These are phyloP conservation scores for Penicillium thymicola DNA, from an alignment of 2,329 filamentous ascomycete species.

Conservation along the genomic window DNA sequence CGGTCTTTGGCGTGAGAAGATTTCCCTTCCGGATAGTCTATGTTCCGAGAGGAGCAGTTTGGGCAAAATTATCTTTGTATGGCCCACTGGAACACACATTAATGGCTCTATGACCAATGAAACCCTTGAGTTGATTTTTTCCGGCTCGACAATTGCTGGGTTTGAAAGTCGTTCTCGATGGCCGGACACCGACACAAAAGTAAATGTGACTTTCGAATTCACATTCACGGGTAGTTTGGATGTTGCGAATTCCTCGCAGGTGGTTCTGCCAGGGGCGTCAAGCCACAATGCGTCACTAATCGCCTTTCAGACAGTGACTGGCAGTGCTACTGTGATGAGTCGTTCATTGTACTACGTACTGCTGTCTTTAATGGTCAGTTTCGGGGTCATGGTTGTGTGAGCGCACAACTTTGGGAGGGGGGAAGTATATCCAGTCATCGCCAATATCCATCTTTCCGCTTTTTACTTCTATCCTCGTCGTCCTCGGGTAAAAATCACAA, in stretches of 20 bases:
- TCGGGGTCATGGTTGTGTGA: neutral
- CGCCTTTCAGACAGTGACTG: conserved; percentile 2
- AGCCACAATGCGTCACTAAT: conserved; percentile 3
- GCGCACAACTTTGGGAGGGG: neutral
- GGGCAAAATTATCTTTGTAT: neutral
- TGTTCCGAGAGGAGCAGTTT: neutral
- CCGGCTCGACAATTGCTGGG: neutral
- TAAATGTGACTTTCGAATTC: conserved; percentile 7
- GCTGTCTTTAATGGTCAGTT: neutral
- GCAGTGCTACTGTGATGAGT: neutral
- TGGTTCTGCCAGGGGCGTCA: conserved; percentile 1
- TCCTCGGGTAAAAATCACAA: neutral
- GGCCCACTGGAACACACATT: conserved; percentile 3
- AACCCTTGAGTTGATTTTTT: conserved; percentile 3
- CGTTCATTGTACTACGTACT: neutral
- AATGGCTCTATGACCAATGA: conserved; percentile 12
- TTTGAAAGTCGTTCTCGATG: neutral
- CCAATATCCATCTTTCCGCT: neutral
- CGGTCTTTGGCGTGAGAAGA: neutral
- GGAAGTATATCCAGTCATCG: neutral
- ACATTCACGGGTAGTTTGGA: conserved; percentile 3
- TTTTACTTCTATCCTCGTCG: neutral
- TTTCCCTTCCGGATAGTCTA: conserved; percentile 1
- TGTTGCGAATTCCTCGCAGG: conserved; percentile 5
- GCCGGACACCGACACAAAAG: neutral